Evolutionary conservation across 2,329 filamentous ascomycete genomes (phyloP).

Genomic region (Kalmusia sp.): DNA sequence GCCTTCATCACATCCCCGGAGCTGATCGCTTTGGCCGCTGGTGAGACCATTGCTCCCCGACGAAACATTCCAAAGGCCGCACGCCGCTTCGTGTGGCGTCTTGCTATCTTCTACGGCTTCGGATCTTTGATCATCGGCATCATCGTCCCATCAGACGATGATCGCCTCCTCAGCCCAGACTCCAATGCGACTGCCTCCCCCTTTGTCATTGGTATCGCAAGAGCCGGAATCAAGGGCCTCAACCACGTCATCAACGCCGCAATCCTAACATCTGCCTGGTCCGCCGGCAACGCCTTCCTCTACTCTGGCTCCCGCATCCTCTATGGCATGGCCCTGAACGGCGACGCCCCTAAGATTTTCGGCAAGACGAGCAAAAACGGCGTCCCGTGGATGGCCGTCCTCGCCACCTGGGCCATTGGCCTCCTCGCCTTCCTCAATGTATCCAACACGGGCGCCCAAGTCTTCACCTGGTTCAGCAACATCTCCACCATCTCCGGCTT

Average conservation of each 20-base stretch:
- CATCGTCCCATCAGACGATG: conserved; percentile 63
- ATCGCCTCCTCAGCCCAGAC: conserved; percentile 47
- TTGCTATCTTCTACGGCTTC: conserved; percentile 62
- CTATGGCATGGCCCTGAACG: conserved; percentile 56
- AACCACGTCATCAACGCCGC: conserved; percentile 79
- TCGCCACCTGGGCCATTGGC: conserved; percentile 50
- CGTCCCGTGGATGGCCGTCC: conserved; percentile 49
- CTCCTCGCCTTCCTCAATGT: conserved; percentile 59
- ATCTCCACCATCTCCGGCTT: conserved; percentile 67
- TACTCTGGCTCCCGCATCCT: conserved; percentile 60
- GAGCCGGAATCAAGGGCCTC: conserved; percentile 71
- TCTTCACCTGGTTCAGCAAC: conserved; percentile 75
- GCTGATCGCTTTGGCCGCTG: conserved; percentile 42
- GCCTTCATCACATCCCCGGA: conserved; percentile 49
- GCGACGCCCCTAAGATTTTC: conserved; percentile 61
- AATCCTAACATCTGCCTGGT: conserved; percentile 75
- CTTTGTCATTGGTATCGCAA: conserved; percentile 71
- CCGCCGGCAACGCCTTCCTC: conserved; percentile 73
- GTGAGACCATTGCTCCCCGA: conserved; percentile 43
- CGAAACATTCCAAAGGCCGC: conserved; percentile 61
- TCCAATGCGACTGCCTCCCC: conserved; percentile 45
- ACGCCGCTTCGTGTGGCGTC: conserved; percentile 60
- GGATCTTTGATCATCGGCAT: conserved; percentile 66
- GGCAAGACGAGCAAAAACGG: conserved; percentile 54
- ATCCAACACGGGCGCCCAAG: conserved; percentile 52